Evolutionary conservation across 345 rosid genomes (phyloP), one percentile per base, ranked within the genome.

Genomic region (Hibiscus syriacus): DNA sequence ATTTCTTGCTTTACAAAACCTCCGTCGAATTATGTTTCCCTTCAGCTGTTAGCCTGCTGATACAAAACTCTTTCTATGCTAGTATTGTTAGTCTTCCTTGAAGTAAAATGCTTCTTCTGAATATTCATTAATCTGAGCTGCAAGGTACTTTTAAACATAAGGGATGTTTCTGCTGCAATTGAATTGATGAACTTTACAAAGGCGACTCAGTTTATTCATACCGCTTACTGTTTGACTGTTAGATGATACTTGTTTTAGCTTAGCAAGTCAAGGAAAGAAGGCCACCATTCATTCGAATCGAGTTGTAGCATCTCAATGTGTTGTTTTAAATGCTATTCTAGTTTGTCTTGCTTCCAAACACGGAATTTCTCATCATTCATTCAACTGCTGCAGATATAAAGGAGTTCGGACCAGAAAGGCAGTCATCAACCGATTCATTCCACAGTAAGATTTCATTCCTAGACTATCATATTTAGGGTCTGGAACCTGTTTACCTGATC

Each of bases 391-490:
- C 77, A 83, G 92, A 84, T 72, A 41, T 58, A 56, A 80, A 69
- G 66, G 75, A 78, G 68, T 70, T 65, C 74, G 14, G 68, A 55
- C 73, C 85, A 4, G 77, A 80, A n/a, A 74, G 73, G 52, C 76
- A 62, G 41, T 70, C 82, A 66, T 84, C 88, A 19, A 66, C 77
- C 11, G 84, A 83, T 25, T 85, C 87, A 5, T 63, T 77, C 22
- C 77, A 75, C 72, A 86, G 91, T 87, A 77, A 83, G 43, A 67
- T 69, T 29, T 59, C 57, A 67, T 69, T 29, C 62, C 56, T 14
- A 34, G 36, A 55, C 22, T 6, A 2, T n/a, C n/a, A n/a, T n/a
- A n/a, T 23, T 2, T 9, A 6, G 12, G 26, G 19, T 19, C 34
- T 7, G 8, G 22, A 27, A 69, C 13, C 58, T 0, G 2, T 17